Base-by-base conservation (phyloP, 2,329 filamentous ascomycete species). In the Xylaria sp. region DNA sequence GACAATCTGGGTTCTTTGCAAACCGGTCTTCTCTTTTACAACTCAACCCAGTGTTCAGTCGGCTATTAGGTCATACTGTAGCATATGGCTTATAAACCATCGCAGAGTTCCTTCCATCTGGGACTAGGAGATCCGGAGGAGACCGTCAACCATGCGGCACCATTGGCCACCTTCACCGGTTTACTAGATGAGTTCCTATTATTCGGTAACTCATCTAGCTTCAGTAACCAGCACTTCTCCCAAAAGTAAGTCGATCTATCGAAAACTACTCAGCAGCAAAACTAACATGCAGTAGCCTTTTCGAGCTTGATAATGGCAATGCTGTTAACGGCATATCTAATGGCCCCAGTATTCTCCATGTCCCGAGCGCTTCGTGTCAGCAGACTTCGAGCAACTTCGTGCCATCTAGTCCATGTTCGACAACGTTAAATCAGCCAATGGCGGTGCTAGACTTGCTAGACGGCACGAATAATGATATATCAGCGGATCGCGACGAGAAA, bases 401-500 rank as follows among this genome's bases (percentile, higher is more conserved):
- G 17, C 38, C 38, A 38, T 47, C 61, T 35, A 37, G 45, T 53
- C 51, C 21, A 23, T 47, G 38, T 31, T 31, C 61, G 35, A 23
- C 35, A 5, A 49, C 61, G 8, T 51, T 57, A 19, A 54, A 35
- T 25, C 57, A 55, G 31, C 57, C 61, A 19, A 61, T 61, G 61
- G 53, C 57, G 15, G 47, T 60, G 17, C 33, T 57, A 28, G 69
- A 71, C 56, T 60, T 69, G 38, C 51, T 65, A 60, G 64, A 63
- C 28, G 65, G 37, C 43, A 53, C 50, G 49, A 60, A 47, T 23
- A 64, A 69, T 11, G 69, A 68, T 15, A 57, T 42, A 23, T 21
- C 64, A 42, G 52, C 56, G 50, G 64, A 68, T 5, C 53, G 52
- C 47, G 61, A 53, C 46, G 69, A 67, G 25, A 72, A 72, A 49